Evolutionary conservation across 768 basidiomycete species (phyloP), one percentile per base, ranked within the genome.

Genomic region (Boletus vermiculosoides): DNA sequence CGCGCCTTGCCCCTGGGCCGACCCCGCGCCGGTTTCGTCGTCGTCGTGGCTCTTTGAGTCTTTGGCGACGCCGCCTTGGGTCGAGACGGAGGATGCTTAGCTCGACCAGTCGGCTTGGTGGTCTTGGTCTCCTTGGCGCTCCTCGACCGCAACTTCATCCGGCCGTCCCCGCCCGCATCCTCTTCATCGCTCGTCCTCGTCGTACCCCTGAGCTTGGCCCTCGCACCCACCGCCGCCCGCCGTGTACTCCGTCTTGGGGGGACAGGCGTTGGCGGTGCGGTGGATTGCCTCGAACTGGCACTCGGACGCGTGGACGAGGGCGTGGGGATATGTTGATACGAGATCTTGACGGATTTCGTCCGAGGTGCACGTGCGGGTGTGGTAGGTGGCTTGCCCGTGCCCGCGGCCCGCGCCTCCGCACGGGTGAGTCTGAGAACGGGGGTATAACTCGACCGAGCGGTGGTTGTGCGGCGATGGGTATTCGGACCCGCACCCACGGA

Each of bases 211-310:
- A 54, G 48, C 44, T 45, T 52, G 7, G 47, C 39, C 36, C 58
- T 66, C 3, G 65, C 60, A 28, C 51, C 60, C 25, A 61, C 64
- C 23, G 42, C 69, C 4, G 69, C 71, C 18, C 55, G 64, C 5
- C 70, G 71, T 10, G 50, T 62, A 54, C 69, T 71, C 20, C 69
- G 71, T 41, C 70, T 58, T 8, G 60, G 65, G 0, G 56, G 64
- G 13, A 60, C 42, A 1, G 67, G 70, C 3, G 63, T 65, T 13
- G 62, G 36, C 3, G 62, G 64, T 9, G 51, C 53, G 3, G 55
- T 60, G 15, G 66, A 62, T 2, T 50, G 52, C 16, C 56, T 64
- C 34, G 49, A 33, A 34, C 20, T 57, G 1, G 40, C 22, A 10
- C 40, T 54, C 31, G 18, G 54, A 20, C 45, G 54, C 1, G 68